Percentiles rank a stretch among this genome's conserved stretches.
Conservation (phyloP, 1,139 yeast species). For the Candida glucosophila region DNA sequence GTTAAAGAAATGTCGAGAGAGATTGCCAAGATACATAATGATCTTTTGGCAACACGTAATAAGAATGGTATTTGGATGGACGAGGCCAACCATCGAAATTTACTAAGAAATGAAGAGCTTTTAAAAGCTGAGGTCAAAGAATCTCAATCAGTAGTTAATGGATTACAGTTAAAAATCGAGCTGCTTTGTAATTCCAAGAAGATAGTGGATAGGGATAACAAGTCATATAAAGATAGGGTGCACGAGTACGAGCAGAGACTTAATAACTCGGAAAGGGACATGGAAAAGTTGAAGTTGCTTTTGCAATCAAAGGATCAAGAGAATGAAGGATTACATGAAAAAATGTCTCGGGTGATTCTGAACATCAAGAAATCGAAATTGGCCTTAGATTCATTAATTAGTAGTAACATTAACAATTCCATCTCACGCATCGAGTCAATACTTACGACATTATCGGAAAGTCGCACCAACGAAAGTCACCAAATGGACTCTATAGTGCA, state of each 20-base stretch:
- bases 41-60: constrained; percentile 51
- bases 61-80: constrained; percentile 60
- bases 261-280: constrained; percentile 3
- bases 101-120: constrained; percentile 28
- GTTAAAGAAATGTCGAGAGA: constrained; percentile 51
- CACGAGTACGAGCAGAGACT: constrained; percentile 6
- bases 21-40: constrained; percentile 45
- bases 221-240: constrained; percentile 5
- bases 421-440: constrained; percentile 3
- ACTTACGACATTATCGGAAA: constrained; percentile 1
- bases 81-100: constrained; percentile 44
- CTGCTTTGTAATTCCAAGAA: constrained; percentile 3
- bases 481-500: constrained; percentile 1
- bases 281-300: constrained; percentile 4
- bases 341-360: too few relatives aligned
- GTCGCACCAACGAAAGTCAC: constrained; percentile 1
- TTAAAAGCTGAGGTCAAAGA: constrained; percentile 18
- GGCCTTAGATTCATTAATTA: constrained; percentile 6
- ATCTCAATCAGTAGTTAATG: constrained; percentile 7
- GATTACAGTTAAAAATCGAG: constrained; percentile 8
- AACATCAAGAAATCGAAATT: constrained; percentile 5
- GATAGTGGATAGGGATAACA: constrained; percentile 3
- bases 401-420: constrained; percentile 5
- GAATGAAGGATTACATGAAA: too few relatives aligned
- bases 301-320: constrained; percentile 6